Percentiles rank a stretch among this genome's conserved stretches.
Evolutionary conservation across 2,329 filamentous ascomycete species (phyloP).

Genomic region (Clonostachys solani): DNA sequence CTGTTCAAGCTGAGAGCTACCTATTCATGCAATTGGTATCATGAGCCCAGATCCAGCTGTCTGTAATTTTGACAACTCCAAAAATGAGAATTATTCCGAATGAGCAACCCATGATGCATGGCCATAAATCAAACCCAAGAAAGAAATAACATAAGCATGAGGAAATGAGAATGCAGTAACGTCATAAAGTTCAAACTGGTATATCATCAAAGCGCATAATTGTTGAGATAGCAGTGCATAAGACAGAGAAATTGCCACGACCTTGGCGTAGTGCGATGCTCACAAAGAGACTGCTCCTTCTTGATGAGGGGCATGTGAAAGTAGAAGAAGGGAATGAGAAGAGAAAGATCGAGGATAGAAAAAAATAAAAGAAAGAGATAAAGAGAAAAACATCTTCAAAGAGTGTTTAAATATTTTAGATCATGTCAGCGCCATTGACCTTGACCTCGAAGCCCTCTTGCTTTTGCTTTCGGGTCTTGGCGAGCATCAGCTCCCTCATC

Average conservation of each 20-base stretch:
- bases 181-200: too few species aligned
- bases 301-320: not conserved
- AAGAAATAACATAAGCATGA: too few species aligned
- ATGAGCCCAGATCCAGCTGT: too few species aligned
- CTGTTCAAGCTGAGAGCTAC: too few species aligned
- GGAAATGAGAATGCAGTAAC: too few species aligned
- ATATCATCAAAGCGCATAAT: too few species aligned
- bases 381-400: conserved; percentile 4
- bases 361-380: conserved; percentile 10
- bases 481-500: conserved; percentile 92
- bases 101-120: too few species aligned
- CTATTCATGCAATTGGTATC: too few species aligned
- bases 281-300: not conserved
- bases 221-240: too few species aligned
- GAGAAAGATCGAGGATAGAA: not conserved
- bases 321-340: not conserved
- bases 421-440: conserved; percentile 71
- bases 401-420: conserved; percentile 31
- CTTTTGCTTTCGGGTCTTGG: conserved; percentile 82
- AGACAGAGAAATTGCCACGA: not conserved
- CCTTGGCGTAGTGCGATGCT: conserved; percentile 1
- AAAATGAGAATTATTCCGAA: too few species aligned
- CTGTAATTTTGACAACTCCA: too few species aligned
- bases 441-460: conserved; percentile 78
- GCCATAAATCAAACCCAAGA: too few species aligned